Percentiles rank a stretch among this genome's conserved stretches.
These are phyloP conservation scores for Plasmodium cynomolgi DNA, from an alignment of 169 alveolate species.

Conservation along the genomic window DNA sequence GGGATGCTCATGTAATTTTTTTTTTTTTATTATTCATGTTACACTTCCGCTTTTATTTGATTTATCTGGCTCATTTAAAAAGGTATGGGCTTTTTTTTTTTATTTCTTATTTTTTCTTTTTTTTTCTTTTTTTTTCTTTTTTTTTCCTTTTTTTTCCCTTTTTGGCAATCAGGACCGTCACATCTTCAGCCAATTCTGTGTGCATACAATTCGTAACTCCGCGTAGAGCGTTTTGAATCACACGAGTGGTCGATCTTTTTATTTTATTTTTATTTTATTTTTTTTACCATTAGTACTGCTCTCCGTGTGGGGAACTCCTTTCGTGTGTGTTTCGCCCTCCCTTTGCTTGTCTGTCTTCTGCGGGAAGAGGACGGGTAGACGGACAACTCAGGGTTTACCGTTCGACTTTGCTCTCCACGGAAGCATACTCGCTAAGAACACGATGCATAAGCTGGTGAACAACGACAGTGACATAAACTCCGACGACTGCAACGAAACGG, in stretches of 20 bases:
- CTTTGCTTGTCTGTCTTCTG: neutral
- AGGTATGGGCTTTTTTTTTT: neutral
- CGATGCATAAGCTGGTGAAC: slow-evolving; percentile 46
- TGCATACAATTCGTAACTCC: neutral
- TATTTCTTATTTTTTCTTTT: neutral
- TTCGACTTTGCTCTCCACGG: neutral
- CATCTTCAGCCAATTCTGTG: neutral
- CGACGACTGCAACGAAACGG: slow-evolving; percentile 70
- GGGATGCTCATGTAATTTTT: neutral
- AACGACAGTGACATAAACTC: slow-evolving; percentile 65
- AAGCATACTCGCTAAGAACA: neutral
- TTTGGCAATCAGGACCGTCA: neutral
- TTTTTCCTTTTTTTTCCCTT: neutral
- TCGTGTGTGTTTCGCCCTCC: neutral
- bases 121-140: no score
- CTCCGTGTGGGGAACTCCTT: neutral
- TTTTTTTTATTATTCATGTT: neutral
- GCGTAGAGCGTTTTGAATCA: neutral
- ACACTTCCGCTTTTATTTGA: neutral
- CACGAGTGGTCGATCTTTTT: neutral
- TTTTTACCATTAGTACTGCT: neutral
- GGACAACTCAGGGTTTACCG: neutral
- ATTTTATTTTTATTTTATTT: neutral
- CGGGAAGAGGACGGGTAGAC: neutral
- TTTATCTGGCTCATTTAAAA: neutral